phyloP scores from a whole-genome alignment of 2,329 filamentous ascomycete genomes.

The Arachnomyces sp. region DNA sequence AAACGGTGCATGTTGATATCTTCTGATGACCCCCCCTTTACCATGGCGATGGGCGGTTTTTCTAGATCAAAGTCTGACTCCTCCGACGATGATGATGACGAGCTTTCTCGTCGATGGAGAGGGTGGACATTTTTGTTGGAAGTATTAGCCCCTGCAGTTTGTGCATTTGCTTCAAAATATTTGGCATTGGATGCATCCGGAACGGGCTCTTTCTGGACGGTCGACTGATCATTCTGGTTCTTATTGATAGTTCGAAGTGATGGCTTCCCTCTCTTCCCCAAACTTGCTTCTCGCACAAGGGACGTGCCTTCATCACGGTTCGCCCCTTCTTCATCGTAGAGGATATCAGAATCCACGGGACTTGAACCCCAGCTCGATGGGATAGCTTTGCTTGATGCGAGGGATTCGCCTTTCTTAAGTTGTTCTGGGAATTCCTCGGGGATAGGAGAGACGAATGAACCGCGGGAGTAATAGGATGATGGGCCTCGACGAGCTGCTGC shows the following conservation, averaged over 20 bases:
- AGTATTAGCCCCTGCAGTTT: slow-evolving; percentile 1
- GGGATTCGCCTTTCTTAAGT: slow-evolving; percentile 51
- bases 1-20: slow-evolving; percentile 9
- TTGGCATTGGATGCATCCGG: background rate
- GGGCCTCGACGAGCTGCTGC: slow-evolving; percentile 26
- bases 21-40: slow-evolving; percentile 8
- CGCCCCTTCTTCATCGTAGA: slow-evolving; percentile 20
- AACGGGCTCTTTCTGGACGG: background rate
- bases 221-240: slow-evolving; percentile 4
- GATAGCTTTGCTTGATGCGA: slow-evolving; percentile 63
- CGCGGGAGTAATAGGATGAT: slow-evolving; percentile 46
- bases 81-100: slow-evolving; percentile 14
- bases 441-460: slow-evolving; percentile 65
- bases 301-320: slow-evolving; percentile 15
- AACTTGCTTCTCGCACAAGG: slow-evolving; percentile 24
- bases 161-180: slow-evolving; percentile 10
- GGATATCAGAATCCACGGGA: slow-evolving; percentile 40
- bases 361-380: slow-evolving; percentile 57
- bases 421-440: slow-evolving; percentile 57
- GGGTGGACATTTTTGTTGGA: background rate
- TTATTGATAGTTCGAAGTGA: slow-evolving; percentile 24
- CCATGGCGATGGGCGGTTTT: slow-evolving; percentile 24
- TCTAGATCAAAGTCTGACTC: slow-evolving; percentile 23
- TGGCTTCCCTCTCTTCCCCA: slow-evolving; percentile 23
- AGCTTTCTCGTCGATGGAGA: background rate